Evolutionary conservation across 1,139 yeast genomes (phyloP).

Genomic region (Sugiyamaella novakii): DNA sequence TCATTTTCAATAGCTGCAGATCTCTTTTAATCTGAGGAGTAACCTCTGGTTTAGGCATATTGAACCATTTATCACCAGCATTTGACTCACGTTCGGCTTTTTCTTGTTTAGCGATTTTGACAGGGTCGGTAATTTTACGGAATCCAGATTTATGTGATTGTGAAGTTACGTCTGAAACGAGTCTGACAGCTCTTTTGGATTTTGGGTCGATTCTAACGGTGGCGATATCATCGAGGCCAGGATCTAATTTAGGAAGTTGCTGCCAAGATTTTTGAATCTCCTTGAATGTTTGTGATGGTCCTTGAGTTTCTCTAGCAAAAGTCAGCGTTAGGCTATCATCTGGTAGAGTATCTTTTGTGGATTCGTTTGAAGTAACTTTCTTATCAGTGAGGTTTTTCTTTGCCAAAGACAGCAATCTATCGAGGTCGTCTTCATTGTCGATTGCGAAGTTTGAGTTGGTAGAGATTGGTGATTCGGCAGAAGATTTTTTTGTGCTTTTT

Average conservation of each 20-base stretch:
- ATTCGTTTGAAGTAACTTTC: not conserved
- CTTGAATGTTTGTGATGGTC: conserved; percentile 20
- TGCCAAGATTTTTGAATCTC: conserved; percentile 28
- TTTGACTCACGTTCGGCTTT: conserved; percentile 39
- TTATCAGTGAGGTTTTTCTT: conserved; percentile 9
- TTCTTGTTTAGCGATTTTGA: conserved; percentile 38
- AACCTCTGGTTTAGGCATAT: conserved; percentile 76
- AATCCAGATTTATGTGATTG: conserved; percentile 25
- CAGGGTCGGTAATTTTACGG: conserved; percentile 55
- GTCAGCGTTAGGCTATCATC: conserved; percentile 5
- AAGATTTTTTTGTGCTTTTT: not conserved
- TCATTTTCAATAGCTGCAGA: conserved; percentile 72
- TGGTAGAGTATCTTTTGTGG: not conserved
- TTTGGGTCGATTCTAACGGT: conserved; percentile 8
- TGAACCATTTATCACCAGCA: conserved; percentile 75
- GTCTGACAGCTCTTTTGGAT: conserved; percentile 21
- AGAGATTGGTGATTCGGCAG: not conserved
- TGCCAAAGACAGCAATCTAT: conserved; percentile 12
- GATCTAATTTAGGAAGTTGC: conserved; percentile 35
- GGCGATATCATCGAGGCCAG: conserved; percentile 19
- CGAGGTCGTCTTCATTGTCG: conserved; percentile 14
- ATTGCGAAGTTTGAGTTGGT: conserved; percentile 6
- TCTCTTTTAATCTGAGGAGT: conserved; percentile 77
- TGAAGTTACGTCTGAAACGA: conserved; percentile 12
- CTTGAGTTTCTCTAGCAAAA: conserved; percentile 10